Evolutionary conservation across 2,329 filamentous ascomycete genomes (phyloP).

Genomic region (Balansia obtecta): DNA sequence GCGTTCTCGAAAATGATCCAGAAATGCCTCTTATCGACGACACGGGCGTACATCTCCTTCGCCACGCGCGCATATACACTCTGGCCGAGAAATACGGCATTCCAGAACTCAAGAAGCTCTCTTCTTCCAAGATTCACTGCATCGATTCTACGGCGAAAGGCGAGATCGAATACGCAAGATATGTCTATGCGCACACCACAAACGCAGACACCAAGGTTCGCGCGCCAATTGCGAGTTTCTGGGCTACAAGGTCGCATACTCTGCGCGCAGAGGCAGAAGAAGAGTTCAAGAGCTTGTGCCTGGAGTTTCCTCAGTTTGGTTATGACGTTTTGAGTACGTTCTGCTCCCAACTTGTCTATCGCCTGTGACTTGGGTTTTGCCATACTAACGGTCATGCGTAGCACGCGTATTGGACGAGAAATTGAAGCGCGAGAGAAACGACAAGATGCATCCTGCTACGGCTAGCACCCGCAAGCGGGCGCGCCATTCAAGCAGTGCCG

Average conservation of each 20-base stretch:
- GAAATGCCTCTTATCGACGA: slow-evolving; percentile 55
- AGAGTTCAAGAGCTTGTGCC: slow-evolving; percentile 73
- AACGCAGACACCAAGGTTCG: slow-evolving; percentile 61
- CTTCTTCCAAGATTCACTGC: slow-evolving; percentile 83
- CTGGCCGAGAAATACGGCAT: slow-evolving; percentile 69
- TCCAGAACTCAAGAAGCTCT: slow-evolving; percentile 56
- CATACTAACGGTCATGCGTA: slow-evolving; percentile 17
- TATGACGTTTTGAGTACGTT: slow-evolving; percentile 76
- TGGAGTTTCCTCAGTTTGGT: slow-evolving; percentile 83
- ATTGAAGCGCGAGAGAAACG: slow-evolving; percentile 49
- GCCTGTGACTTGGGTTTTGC: background rate
- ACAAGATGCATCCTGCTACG: slow-evolving; percentile 41
- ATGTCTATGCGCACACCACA: slow-evolving; percentile 69
- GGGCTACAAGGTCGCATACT: slow-evolving; percentile 70
- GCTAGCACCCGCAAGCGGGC: slow-evolving; percentile 44
- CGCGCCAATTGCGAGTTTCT: slow-evolving; percentile 78
- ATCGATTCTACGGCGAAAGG: slow-evolving; percentile 78
- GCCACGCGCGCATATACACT: slow-evolving; percentile 82
- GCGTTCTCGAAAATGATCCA: slow-evolving; percentile 57
- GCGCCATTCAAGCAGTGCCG: slow-evolving; percentile 33
- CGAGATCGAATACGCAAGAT: slow-evolving; percentile 85
- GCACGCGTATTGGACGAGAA: slow-evolving; percentile 54
- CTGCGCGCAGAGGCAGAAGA: slow-evolving; percentile 75
- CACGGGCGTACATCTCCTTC: slow-evolving; percentile 71
- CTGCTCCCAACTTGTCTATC: background rate